Evolutionary conservation across 2,329 filamentous ascomycete genomes (phyloP), one percentile per base, ranked within the genome.

Genomic region (Xylariaceae sp.): DNA sequence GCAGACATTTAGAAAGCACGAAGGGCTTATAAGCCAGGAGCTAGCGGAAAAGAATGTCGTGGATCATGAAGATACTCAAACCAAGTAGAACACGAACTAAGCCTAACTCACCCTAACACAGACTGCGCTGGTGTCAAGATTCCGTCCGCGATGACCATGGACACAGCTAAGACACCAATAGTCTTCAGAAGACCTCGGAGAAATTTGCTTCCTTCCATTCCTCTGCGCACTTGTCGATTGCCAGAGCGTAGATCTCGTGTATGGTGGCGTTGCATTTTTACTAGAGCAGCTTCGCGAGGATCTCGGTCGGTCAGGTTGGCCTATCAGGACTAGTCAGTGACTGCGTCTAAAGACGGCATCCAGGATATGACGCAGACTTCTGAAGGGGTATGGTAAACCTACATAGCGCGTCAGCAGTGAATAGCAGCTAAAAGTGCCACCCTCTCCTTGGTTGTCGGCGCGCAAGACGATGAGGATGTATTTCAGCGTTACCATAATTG

Each of bases 401-500:
- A 79, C 79, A 68, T 81, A 85, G 61, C 83, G 75, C 4, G 84
- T 80, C 1, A 89, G 77, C 11, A 89, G 70, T 3, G 82, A 84
- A 68, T 88, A 88, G 21, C 85, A 79, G 24, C 81, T 83, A 68
- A 89, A 89, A 0, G 85, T 88, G 24, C 86, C 86, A 23, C 86
- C 86, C 64, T 89, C 85, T 37, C 86, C 86, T 64, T 89, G 85
- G 57, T 89, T 85, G 67, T 89, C 86, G 46, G 86, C 86, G 27
- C 74, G 75, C 4, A 89, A 71, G 30, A 89, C 81, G 64, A 89
- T 81, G 56, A 87, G 74, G 32, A 85, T 76, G 64, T 89, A 89
- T 72, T 89, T 89, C 53, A 87, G 61, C 0, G 84, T 87, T 29
- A 89, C 85, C 72, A 89, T 87, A 55, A 88, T 72, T 20, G 83